phyloP scores from a whole-genome alignment of 2,329 filamentous ascomycete genomes.

The Cryphonectria nitschkei region DNA sequence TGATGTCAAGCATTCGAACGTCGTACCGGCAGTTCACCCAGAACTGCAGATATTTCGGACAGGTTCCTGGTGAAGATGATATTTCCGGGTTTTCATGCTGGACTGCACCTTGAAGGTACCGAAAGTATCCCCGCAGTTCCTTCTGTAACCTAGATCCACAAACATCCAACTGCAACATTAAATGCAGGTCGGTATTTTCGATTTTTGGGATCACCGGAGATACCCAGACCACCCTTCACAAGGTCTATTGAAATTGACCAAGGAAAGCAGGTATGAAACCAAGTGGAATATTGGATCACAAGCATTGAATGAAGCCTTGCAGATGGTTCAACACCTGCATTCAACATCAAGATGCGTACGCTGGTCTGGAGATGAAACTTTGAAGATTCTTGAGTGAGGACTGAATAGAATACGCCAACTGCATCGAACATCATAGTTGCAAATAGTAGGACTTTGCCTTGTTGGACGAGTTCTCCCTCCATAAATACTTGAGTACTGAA shows the following conservation, averaged over 20 bases:
- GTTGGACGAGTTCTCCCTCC: too few relatives aligned
- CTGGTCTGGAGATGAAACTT: too few relatives aligned
- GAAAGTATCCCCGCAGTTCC: not conserved
- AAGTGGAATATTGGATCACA: too few relatives aligned
- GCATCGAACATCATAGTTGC: too few relatives aligned
- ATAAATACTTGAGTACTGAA: too few relatives aligned
- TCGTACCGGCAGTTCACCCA: conserved; percentile 4
- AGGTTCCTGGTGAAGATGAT: not conserved
- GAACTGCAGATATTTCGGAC: not conserved
- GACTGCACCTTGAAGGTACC: not conserved
- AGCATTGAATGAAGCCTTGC: too few relatives aligned
- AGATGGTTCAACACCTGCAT: too few relatives aligned
- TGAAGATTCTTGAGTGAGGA: too few relatives aligned
- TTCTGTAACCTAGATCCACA: not conserved
- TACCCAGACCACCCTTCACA: not conserved
- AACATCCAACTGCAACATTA: not conserved
- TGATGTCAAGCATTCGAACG: conserved; percentile 4
- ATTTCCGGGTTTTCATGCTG: not conserved
- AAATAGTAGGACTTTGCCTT: too few relatives aligned
- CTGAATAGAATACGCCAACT: too few relatives aligned
- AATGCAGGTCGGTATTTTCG: not conserved
- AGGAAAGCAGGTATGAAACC: too few relatives aligned
- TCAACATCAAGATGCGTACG: too few relatives aligned
- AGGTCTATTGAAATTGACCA: not conserved
- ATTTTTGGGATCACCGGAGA: not conserved